These are phyloP conservation scores for Reutealis trisperma DNA, from an alignment of 345 rosid genomes.

Conservation along the genomic window DNA sequence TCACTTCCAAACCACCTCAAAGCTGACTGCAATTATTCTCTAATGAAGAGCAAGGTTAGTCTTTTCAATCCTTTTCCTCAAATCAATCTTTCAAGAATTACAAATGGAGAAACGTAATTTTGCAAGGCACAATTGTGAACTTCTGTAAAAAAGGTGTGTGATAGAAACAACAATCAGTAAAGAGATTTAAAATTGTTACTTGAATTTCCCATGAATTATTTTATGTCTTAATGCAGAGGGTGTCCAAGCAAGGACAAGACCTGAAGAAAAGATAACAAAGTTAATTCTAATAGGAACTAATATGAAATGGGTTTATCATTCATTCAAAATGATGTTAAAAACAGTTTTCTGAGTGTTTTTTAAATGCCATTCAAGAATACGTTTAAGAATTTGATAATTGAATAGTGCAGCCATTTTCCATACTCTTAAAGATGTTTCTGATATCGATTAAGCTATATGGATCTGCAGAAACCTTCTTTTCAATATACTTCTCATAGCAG, in stretches of 20 bases:
- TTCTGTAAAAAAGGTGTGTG: not conserved
- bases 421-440: not conserved
- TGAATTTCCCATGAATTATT: not conserved
- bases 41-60: conserved; percentile 57
- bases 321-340: too few relatives aligned
- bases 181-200: not conserved
- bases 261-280: too few relatives aligned
- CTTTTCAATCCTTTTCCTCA: too few relatives aligned
- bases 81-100: not conserved
- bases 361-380: too few relatives aligned
- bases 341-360: too few relatives aligned
- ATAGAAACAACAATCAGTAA: not conserved
- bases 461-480: too few relatives aligned
- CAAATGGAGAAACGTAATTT: not conserved
- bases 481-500: too few relatives aligned
- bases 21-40: conserved; percentile 47
- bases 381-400: not conserved
- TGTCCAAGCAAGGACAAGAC: not conserved
- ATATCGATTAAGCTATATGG: too few relatives aligned
- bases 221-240: not conserved
- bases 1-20: conserved; percentile 46
- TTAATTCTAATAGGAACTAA: too few relatives aligned
- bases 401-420: not conserved
- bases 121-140: not conserved
- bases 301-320: not conserved